phyloP scores from a whole-genome alignment of 768 basidiomycete species.

The Phaffia australis region DNA sequence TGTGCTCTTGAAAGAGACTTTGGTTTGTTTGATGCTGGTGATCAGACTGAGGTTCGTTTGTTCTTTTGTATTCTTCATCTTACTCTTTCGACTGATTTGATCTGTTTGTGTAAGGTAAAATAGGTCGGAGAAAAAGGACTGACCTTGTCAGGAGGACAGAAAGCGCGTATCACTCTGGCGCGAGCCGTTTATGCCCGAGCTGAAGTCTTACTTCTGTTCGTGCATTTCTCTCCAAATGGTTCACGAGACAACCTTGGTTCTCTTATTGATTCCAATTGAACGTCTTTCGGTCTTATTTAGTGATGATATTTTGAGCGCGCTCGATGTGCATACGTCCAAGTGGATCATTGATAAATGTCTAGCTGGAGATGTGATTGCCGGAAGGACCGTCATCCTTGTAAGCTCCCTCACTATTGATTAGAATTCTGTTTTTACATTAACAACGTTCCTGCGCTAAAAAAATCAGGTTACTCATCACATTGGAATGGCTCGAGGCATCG shows the following conservation, averaged over 20 bases:
- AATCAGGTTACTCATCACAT: slow-evolving; percentile 37
- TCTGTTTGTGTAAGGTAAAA: background rate
- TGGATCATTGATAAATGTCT: slow-evolving; percentile 48
- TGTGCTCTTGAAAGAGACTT: slow-evolving; percentile 25
- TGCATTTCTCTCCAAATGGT: slow-evolving; percentile 5
- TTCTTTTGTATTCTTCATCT: slow-evolving; percentile 1
- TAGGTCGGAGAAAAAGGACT: background rate
- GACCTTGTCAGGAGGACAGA: slow-evolving; percentile 44
- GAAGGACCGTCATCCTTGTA: slow-evolving; percentile 49
- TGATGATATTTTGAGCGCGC: slow-evolving; percentile 53
- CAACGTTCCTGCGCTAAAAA: no score
- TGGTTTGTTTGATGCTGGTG: slow-evolving; percentile 23
- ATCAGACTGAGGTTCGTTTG: slow-evolving; percentile 22
- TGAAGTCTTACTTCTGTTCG: slow-evolving; percentile 16
- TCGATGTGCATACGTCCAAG: slow-evolving; percentile 49
- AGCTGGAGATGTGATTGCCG: slow-evolving; percentile 43
- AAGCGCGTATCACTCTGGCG: slow-evolving; percentile 44
- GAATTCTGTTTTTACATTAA: background rate
- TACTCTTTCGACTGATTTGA: background rate
- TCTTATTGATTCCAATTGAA: background rate
- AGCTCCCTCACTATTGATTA: slow-evolving; percentile 25
- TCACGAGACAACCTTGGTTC: background rate
- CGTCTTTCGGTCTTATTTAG: no score
- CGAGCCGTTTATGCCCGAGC: slow-evolving; percentile 21
- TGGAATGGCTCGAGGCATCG: slow-evolving; percentile 35